Evolutionary conservation across 306 rosid genomes (phyloP), one percentile per base, ranked within the genome.

Genomic region (Cicer pinnatifidum): DNA sequence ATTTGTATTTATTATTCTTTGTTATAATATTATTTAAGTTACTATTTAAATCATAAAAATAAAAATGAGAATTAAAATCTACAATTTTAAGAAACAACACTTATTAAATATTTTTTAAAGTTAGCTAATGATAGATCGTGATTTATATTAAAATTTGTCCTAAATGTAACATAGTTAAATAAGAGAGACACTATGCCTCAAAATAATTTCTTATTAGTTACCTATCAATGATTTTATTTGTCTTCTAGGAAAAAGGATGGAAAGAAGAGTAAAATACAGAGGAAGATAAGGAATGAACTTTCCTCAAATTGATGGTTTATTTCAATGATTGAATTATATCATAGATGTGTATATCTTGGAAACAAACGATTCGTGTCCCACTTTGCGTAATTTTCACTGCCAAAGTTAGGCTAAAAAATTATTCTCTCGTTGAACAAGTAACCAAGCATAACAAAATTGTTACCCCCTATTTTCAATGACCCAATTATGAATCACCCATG

Each of bases 361-460:
- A 71, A 72, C 73, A 71, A 78, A 78, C 4, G 48, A 63, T 53
- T 78, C 33, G 28, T 61, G 46, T 5, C 11, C 72, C 82, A 78
- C 50, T 45, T 78, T 66, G 1, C 51, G 66, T 15, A 47, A 46
- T 47, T 77, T 77, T 43, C 59, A 10, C 16, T 41, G 17, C 20
- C 73, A 71, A 78, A 52, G 33, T 64, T 71, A 28, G 67, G 52
- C 58, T 46, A 56, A 64, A 54, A 63, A 63, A 37, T 64, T 38
- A 71, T 64, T 61, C 64, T 81, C 75, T 33, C 1, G 10, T 58
- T 77, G 71, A 57, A 71, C 4, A 9, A 11, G 33, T 11, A 57
- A 64, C 11, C 59, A 10, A 17, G 3, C 39, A 6, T 11, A 20
- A 11, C 73, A 44, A 53, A 48, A 59, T 66, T 43, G 28, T 62